Evolutionary conservation across 2,329 filamentous ascomycete genomes (phyloP).

Genomic region (Colletotrichum shisoi): DNA sequence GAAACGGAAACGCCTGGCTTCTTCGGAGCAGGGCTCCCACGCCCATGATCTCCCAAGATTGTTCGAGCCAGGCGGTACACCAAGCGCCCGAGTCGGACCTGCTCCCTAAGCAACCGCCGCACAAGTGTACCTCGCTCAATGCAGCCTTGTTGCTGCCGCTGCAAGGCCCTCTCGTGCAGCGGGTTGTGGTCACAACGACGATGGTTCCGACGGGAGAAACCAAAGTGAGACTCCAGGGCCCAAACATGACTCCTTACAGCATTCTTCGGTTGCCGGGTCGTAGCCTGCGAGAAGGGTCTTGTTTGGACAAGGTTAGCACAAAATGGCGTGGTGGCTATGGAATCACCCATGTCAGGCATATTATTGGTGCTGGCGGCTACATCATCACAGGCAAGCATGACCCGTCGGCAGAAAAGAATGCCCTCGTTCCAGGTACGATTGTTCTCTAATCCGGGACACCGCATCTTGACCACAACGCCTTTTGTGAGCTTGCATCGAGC

Average conservation of each 20-base stretch:
- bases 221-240: conserved; percentile 34
- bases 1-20: conserved; percentile 32
- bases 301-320: conserved; percentile 33
- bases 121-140: neutral
- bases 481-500: neutral
- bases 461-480: conserved; percentile 21
- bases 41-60: conserved; percentile 24
- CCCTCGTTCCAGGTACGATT: conserved; percentile 7
- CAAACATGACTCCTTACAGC: conserved; percentile 21
- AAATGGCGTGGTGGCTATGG: conserved; percentile 30
- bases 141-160: conserved; percentile 1
- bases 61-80: conserved; percentile 26
- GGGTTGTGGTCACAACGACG: neutral
- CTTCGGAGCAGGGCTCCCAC: conserved; percentile 32
- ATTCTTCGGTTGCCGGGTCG: conserved; percentile 38
- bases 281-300: conserved; percentile 30
- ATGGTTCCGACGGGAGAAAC: neutral
- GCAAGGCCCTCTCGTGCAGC: neutral
- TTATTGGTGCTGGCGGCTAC: neutral
- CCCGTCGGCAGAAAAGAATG: conserved; percentile 12
- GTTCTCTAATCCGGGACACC: conserved; percentile 2
- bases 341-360: conserved; percentile 6
- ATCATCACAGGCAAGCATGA: conserved; percentile 6
- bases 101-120: conserved; percentile 9
- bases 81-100: conserved; percentile 17